Percentiles rank a stretch among this genome's conserved stretches.
Conservation (phyloP, 140 eudicot species). For the Anethum foeniculum region DNA sequence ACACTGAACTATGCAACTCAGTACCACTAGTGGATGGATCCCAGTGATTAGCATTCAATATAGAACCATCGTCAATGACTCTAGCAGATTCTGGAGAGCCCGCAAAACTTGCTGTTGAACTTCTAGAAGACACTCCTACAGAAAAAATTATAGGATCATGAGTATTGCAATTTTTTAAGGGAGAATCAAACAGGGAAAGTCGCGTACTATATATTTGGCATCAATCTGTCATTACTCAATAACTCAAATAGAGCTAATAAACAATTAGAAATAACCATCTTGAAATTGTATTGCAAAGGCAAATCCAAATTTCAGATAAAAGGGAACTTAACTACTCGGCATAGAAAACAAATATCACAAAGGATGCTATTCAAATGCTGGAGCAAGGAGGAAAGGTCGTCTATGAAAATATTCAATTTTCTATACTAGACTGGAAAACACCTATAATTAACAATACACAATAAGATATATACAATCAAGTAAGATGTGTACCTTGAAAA, state of each 20-base stretch:
- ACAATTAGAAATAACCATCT: not conserved
- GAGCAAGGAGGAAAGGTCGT: not conserved
- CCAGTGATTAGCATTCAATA: constrained; percentile 18
- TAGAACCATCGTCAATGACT: constrained; percentile 22
- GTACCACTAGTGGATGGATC: constrained; percentile 24
- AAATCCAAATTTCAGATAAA: not conserved
- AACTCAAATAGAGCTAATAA: not conserved
- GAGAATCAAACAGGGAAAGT: not conserved
- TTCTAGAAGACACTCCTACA: constrained; percentile 52
- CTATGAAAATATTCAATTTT: not conserved
- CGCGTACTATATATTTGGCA: not conserved
- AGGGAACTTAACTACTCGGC: not conserved
- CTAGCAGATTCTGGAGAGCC: constrained; percentile 29
- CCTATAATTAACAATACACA: not conserved
- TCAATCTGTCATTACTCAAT: not conserved
- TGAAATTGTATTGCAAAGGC: not conserved
- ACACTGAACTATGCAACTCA: constrained; percentile 18
- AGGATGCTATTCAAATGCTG: not conserved
- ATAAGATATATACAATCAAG: not conserved
- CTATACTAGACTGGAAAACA: not conserved
- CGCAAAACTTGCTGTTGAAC: constrained; percentile 27
- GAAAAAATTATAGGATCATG: constrained; percentile 4
- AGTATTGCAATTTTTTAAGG: not conserved
- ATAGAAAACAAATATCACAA: not conserved
- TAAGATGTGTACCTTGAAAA: constrained; percentile 48